Conservation (phyloP, 129 eudicot species). For the Helichrysum umbraculigerum region DNA sequence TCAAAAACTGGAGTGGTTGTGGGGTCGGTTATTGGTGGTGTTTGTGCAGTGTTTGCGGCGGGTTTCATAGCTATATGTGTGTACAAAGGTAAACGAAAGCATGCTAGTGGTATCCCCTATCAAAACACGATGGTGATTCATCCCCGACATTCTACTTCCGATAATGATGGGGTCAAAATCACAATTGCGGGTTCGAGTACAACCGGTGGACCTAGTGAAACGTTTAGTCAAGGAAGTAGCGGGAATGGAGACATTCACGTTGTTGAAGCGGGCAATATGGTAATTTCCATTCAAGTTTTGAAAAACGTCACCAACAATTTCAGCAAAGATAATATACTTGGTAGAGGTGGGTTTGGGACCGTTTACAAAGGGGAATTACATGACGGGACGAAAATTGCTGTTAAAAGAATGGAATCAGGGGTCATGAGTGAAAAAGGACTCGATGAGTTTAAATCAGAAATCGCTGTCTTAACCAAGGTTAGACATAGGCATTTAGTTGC, state of each 20-base stretch:
- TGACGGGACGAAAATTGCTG: slow-evolving; percentile 92
- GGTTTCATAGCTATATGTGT: slow-evolving; percentile 54
- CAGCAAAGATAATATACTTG: slow-evolving; percentile 65
- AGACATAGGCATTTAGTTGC: slow-evolving; percentile 89
- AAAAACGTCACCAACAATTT: slow-evolving; percentile 81
- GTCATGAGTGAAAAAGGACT: slow-evolving; percentile 83
- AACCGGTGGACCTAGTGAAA: slow-evolving; percentile 54
- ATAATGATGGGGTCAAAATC: slow-evolving; percentile 66
- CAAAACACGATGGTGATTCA: slow-evolving; percentile 63
- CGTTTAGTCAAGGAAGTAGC: slow-evolving; percentile 49
- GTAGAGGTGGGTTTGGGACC: slow-evolving; percentile 95
- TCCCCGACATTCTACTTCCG: slow-evolving; percentile 70
- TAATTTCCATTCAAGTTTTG: slow-evolving; percentile 78
- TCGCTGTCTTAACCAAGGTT: slow-evolving; percentile 88
- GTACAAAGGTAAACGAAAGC: slow-evolving; percentile 49
- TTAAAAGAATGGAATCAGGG: slow-evolving; percentile 89
- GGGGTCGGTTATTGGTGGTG: slow-evolving; percentile 64
- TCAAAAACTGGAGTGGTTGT: slow-evolving; percentile 52
- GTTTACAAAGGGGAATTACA: slow-evolving; percentile 90
- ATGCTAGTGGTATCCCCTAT: slow-evolving; percentile 38
- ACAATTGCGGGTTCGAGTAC: slow-evolving; percentile 61
- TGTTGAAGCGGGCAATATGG: slow-evolving; percentile 77
- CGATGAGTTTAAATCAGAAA: slow-evolving; percentile 87
- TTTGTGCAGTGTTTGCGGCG: slow-evolving; percentile 43
- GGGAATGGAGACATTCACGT: slow-evolving; percentile 61